Percentiles rank a stretch among this genome's conserved stretches.
Conservation (phyloP, 305 asterid species). For the Petunia hybrid region DNA sequence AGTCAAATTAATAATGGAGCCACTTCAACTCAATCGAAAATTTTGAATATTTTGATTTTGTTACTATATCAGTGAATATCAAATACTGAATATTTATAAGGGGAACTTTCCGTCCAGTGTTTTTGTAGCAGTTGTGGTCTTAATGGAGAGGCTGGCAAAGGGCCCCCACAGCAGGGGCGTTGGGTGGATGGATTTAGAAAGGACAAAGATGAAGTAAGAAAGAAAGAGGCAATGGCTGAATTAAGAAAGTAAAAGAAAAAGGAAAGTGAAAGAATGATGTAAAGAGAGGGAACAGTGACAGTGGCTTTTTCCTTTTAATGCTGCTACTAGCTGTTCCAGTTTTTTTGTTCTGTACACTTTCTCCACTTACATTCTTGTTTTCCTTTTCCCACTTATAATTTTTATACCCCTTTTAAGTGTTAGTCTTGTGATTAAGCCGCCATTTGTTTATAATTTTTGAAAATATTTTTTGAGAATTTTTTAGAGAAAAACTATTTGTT, state of each 20-base stretch:
- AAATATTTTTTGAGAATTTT: no score
- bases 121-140: background rate
- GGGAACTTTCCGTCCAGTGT: background rate
- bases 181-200: background rate
- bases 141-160: background rate
- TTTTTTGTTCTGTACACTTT: background rate
- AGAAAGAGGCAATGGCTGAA: background rate
- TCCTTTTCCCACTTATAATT: no score
- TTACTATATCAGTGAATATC: no score
- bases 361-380: background rate
- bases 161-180: background rate
- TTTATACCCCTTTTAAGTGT: no score
- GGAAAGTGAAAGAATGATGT: constrained; percentile 31
- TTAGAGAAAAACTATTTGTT: no score
- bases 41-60: no score
- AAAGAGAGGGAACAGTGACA: constrained; percentile 34
- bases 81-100: no score
- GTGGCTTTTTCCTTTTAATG: constrained; percentile 27
- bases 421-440: no score
- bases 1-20: no score
- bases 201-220: constrained; percentile 5
- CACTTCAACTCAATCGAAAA: no score
- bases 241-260: constrained; percentile 30
- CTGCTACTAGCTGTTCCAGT: constrained; percentile 11
- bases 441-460: no score